These are phyloP conservation scores for Coemansia sp. DNA, from an alignment of 192 early-diverging fungal species.

Conservation along the genomic window DNA sequence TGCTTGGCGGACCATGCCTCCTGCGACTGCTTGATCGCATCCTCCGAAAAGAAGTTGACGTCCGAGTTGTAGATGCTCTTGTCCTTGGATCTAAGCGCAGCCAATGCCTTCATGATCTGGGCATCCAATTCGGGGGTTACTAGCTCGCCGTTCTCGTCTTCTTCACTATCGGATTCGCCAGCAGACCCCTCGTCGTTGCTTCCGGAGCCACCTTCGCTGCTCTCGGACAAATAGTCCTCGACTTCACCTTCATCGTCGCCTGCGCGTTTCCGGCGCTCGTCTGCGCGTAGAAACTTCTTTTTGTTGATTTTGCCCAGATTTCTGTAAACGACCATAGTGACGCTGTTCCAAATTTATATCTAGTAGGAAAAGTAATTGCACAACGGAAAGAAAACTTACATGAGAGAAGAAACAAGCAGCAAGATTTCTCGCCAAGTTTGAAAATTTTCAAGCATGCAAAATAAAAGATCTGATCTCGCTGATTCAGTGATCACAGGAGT, in stretches of 20 bases:
- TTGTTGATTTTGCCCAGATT: conserved; percentile 41
- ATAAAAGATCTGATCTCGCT: too few species aligned
- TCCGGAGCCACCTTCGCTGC: conserved; percentile 10
- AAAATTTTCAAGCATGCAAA: neutral
- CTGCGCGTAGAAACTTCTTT: conserved; percentile 43
- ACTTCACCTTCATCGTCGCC: conserved; percentile 43
- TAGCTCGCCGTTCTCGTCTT: conserved; percentile 78
- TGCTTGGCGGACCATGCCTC: conserved; percentile 44
- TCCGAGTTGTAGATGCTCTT: conserved; percentile 79
- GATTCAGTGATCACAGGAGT: too few species aligned
- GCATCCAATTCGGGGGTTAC: conserved; percentile 88
- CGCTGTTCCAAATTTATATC: neutral
- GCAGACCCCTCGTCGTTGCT: conserved; percentile 43
- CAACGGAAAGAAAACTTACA: neutral
- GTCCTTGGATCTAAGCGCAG: conserved; percentile 72
- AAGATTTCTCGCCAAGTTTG: neutral
- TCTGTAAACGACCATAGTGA: neutral
- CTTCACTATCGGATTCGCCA: conserved; percentile 66
- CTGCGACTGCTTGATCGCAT: conserved; percentile 34
- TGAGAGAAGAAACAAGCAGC: neutral
- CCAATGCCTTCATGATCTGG: conserved; percentile 92
- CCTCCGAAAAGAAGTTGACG: conserved; percentile 73
- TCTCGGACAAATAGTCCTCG: conserved; percentile 38
- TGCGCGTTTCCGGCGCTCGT: conserved; percentile 41
- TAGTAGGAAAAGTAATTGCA: neutral